Base-by-base conservation (phyloP, 345 rosid genomes). In the Turnera subulata region DNA sequence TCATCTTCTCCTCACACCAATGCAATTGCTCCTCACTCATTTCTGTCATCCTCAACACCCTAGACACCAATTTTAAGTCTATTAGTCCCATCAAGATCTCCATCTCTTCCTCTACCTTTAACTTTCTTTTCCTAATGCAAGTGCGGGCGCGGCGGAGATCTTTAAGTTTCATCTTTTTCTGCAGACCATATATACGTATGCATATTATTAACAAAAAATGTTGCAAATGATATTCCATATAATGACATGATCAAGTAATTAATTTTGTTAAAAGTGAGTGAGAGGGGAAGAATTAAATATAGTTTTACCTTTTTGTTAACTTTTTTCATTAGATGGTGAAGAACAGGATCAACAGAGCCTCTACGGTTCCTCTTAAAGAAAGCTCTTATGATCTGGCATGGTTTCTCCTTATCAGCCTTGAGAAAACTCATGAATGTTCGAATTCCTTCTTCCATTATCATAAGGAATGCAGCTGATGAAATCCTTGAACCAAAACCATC, bases 1-100 rank as follows among this genome's bases (percentile, higher is more conserved):
- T 94, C 96, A 85, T 90, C 80, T 90, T 94, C 72, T 76, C 97
- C 66, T 90, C 99, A 37, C 95, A 85, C 99, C 99, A 94, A 61
- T 94, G 96, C 58, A 88, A 55, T 58, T 81, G 84, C 55, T 84
- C 85, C 62, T 94, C 99, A 6, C 69, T 80, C 44, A 94, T 42
- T 17, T 78, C 85, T 22, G 60, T 66, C 89, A 76, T 90, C 33
- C 97, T 90, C 64, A 94, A 71, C 11, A 88, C 97, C 80, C 97
- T 81, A 33, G 96, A 94, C 62, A 84, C 99, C 56, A 90, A 87
- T 67, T 94, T 82, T 33, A 90, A 67, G 77, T 94, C 99, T 62
- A 84, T 90, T 42, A 82, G 61, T 23, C 86, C 97, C 99, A 94
- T 90, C 71, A 90, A 55, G 44, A 90, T 81, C 68, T 94, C 93